Evolutionary conservation across 2,329 filamentous ascomycete genomes (phyloP), one percentile per base, ranked within the genome.

Genomic region (Hymenoscyphus occultus): DNA sequence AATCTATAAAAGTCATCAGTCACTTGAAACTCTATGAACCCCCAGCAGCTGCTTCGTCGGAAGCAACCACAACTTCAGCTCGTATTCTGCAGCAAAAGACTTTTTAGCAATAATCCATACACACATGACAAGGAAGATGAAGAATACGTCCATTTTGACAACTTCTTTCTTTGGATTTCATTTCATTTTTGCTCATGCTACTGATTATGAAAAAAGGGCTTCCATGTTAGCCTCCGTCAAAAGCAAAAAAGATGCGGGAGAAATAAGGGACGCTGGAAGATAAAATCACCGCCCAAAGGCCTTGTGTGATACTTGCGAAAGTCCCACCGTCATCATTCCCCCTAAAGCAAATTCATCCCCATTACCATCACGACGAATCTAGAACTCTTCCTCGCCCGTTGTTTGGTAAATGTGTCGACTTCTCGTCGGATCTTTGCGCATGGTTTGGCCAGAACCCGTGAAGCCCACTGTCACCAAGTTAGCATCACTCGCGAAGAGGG

Each of bases 391-490:
- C 65, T 93, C 90, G 63, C 90, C 89, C 73, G 85, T 88, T 71
- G 88, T 83, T 77, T 94, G 87, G 78, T 96, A 96, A 70, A 95
- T 89, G 75, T 97, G 92, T 73, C 92, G 89, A 76, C 86, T 90
- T 74, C 93, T 85, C 68, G 89, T 87, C 59, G 87, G 86, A 76
- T 97, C 95, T 78, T 97, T 97, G 72, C 93, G 91, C 95, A 98
- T 98, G 70, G 90, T 85, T 78, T 97, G 92, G 66, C 95, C 95
- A 63, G 93, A 97, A 68, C 95, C 95, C 9, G 92, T 97, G 75
- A 99, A 97, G 40, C 95, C 95, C 74, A 99, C 95, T 97, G 70
- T 6, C 67, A 22, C 57, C 13, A 65, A 62, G 74, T 80, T 72
- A 78, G 76, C 62, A 61, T n/a, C 60, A 35, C 54, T 39, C 13